Base-by-base conservation (phyloP, 2,329 filamentous ascomycete genomes). In the Pezicula carpinea region DNA sequence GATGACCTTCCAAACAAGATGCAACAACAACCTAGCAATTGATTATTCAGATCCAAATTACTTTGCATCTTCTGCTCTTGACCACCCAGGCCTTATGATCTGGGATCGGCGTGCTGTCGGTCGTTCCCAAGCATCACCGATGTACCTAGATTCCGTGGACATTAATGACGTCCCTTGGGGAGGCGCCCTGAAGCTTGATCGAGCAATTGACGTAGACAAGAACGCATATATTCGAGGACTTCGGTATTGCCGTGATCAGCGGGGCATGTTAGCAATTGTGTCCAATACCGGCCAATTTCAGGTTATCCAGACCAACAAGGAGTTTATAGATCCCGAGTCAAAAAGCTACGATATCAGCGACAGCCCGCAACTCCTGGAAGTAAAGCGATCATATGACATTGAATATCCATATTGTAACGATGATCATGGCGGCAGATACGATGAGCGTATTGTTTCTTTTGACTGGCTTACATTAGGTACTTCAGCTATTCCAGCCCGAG, bases 31-130 rank as follows among this genome's bases (percentile, higher is more conserved):
- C 53, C 64, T 93, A 46, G 79, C 87, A 14, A 87, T 93, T 50
- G 87, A 93, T 67, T 87, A 87, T 50, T 73, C 82, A 18, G 86
- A 95, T 57, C 81, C 85, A 54, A 90, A 93, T 57, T 92, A 90
- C 65, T 92, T 93, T 67, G 83, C 88, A 1, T 91, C 88, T 1
- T 89, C 87, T 13, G 84, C 85, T 3, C 70, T 88, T 11, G 86
- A 88, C 49, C 83, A 88, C 42, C 84, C 87, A 0, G 81, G 82
- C 6, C 75, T 92, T 43, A 83, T 85, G 63, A 75, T 92, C 26
- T 92, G 87, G 87, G 87, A 92, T 61, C 80, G 84, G 21, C 82
- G 87, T 36, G 77, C 76, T n/a, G 74, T 72, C 11, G 71, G 70
- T 17, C 74, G 77, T 10, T 66, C 73, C 1, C 64, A 74, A 10